A percentile compares a stretch with the other conserved stretches of the same genome.
Evolutionary conservation across 352 stramenopile species (phyloP).

Genomic region (Pythium phragmitis): DNA sequence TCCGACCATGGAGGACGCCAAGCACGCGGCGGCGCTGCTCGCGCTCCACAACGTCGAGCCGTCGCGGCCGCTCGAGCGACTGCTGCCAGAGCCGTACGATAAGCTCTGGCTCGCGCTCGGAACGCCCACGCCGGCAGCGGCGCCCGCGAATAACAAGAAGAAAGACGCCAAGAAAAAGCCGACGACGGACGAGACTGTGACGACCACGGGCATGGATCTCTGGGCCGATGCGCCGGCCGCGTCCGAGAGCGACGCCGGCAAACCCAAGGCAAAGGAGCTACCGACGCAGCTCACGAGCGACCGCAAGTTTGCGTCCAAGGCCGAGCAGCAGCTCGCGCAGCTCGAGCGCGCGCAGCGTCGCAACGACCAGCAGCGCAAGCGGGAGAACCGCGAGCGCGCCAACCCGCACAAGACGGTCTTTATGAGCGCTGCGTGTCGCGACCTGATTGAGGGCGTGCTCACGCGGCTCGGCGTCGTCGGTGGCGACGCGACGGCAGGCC

Average conservation of each 20-base stretch:
- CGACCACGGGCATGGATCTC: conserved; percentile 36
- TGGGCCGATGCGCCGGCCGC: conserved; percentile 30
- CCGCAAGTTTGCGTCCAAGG: conserved; percentile 71
- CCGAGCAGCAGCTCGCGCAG: conserved; percentile 65
- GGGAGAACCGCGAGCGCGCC: conserved; percentile 91
- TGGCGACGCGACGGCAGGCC: not conserved
- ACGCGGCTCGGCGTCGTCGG: conserved; percentile 32
- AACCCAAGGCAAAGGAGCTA: conserved; percentile 9
- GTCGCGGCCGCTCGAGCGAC: conserved; percentile 92
- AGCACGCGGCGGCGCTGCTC: conserved; percentile 92
- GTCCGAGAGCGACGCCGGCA: conserved; percentile 12
- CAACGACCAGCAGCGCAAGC: conserved; percentile 77
- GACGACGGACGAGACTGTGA: conserved; percentile 9
- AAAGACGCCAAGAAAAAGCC: conserved; percentile 17
- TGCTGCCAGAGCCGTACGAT: conserved; percentile 95
- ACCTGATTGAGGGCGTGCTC: conserved; percentile 87
- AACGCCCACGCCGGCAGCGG: conserved; percentile 4
- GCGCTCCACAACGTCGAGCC: conserved; percentile 94
- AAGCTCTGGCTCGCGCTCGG: conserved; percentile 87
- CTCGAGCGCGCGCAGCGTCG: conserved; percentile 49
- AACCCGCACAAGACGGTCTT: conserved; percentile 90
- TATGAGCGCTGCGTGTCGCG: conserved; percentile 86
- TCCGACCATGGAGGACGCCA: conserved; percentile 84
- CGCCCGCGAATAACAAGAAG: not conserved
- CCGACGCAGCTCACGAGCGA: conserved; percentile 57